These are phyloP conservation scores for Seiridium unicorne DNA, from an alignment of 2,329 filamentous ascomycete genomes.

Conservation along the genomic window DNA sequence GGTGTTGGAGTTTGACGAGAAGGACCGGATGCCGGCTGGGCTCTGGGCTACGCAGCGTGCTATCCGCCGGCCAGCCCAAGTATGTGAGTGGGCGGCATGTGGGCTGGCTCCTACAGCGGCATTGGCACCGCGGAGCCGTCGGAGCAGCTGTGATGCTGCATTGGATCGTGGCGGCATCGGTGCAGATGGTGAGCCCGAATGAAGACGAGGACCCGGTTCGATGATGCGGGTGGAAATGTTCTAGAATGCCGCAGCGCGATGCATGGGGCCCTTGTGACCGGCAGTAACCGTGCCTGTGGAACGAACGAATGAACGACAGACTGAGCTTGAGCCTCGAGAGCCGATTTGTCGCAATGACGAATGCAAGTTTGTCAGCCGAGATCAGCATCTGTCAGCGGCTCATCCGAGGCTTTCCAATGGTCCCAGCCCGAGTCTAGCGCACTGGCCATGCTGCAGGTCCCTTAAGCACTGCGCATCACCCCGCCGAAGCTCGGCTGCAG, in stretches of 20 bases:
- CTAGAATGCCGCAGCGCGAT: background rate
- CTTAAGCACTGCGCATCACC: background rate
- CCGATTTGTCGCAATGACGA: conserved; percentile 2
- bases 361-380: conserved; percentile 5
- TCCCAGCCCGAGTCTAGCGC: background rate
- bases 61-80: background rate
- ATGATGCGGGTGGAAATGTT: background rate
- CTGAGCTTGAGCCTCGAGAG: background rate
- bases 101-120: background rate
- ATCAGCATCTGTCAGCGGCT: conserved; percentile 6
- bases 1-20: conserved; percentile 8
- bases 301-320: background rate
- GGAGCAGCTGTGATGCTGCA: conserved; percentile 8
- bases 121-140: conserved; percentile 7
- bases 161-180: conserved; percentile 16
- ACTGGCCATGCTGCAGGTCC: background rate
- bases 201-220: background rate
- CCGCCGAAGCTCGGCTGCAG: conserved; percentile 4
- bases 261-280: background rate
- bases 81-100: background rate
- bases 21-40: background rate
- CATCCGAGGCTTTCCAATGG: background rate
- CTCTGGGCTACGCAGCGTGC: background rate
- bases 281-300: background rate
- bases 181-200: background rate